Conservation (phyloP, 768 basidiomycete species). For the Lentinula sp. region DNA sequence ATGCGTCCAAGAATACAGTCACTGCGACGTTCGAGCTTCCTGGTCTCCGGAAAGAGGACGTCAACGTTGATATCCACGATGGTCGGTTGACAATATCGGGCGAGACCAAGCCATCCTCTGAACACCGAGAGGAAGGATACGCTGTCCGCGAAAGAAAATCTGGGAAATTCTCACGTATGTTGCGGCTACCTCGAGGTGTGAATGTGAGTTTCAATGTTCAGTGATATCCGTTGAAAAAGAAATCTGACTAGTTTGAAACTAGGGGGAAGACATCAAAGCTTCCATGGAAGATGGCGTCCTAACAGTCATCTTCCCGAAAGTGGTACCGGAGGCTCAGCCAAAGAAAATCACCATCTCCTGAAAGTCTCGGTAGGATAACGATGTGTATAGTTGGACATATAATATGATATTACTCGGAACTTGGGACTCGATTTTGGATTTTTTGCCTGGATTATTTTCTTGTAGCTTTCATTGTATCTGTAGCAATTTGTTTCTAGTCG, state of each 20-base stretch:
- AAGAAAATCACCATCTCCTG: no score
- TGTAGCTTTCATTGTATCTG: no score
- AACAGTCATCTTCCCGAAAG: no score
- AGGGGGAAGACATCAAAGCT: background rate
- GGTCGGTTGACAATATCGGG: conserved; percentile 47
- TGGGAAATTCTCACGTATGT: conserved; percentile 38
- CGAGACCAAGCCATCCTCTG: conserved; percentile 31
- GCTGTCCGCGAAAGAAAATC: conserved; percentile 46
- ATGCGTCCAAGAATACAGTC: conserved; percentile 40
- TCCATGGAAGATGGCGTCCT: background rate
- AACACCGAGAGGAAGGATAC: conserved; percentile 32
- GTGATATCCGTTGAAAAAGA: background rate
- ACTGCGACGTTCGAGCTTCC: conserved; percentile 59
- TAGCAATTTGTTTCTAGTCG: no score
- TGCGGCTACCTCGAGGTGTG: conserved; percentile 48
- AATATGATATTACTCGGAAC: no score
- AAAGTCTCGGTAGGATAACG: no score
- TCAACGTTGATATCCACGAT: conserved; percentile 47
- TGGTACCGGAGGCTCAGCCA: no score
- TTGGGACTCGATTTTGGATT: no score
- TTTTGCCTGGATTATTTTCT: no score
- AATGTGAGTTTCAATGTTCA: conserved; percentile 29
- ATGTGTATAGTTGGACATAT: no score
- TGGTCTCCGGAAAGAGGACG: conserved; percentile 46
- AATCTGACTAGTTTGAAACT: no score